Evolutionary conservation across 2,329 filamentous ascomycete species (phyloP), one percentile per base, ranked within the genome.

Genomic region (Ceratocystis destructans): DNA sequence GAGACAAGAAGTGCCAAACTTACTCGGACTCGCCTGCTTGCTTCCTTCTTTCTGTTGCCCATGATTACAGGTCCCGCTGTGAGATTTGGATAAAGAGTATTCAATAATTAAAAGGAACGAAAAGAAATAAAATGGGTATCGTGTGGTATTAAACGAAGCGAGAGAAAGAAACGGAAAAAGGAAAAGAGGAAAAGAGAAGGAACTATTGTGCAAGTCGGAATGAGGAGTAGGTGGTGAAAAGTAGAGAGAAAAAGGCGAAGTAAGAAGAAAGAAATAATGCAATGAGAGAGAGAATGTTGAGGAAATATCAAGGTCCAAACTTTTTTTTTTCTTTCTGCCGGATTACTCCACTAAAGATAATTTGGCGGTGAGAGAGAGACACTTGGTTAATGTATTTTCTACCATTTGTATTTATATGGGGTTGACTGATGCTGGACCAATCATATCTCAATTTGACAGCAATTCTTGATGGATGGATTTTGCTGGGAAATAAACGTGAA

Each of bases 41-140:
- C 86, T 78, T 97, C 93, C 78, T 96, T 96, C 82, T 97, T 97
- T 73, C 85, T 87, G 72, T 86, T 88, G 77, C 91, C 91, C 91
- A 96, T 96, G 67, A 70, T 73, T 70, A 69, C 67, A 57, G 67
- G 68, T 69, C 66, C 61, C 65, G 45, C 28, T 31, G 41, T 17
- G 45, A 37, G 20, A 64, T 67, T 10, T 31, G 17, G 64, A 37
- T 53, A 59, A 2, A 25, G 46, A 55, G 67, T 53, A 59, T 67
- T 64, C 62, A 57, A 67, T 66, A 70, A 66, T 45, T 62, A 67
- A 64, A 65, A 69, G 64, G 64, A 69, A 68, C 69, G 67, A 70
- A 67, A 50, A 55, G 48, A 22, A 62, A 17, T 61, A 65, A 53
- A 28, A 53, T 45, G 55, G 55, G 55, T 59, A 59, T 59, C 55